Conservation (phyloP, 2,329 filamentous ascomycete species). For the Peltaster fructicola region DNA sequence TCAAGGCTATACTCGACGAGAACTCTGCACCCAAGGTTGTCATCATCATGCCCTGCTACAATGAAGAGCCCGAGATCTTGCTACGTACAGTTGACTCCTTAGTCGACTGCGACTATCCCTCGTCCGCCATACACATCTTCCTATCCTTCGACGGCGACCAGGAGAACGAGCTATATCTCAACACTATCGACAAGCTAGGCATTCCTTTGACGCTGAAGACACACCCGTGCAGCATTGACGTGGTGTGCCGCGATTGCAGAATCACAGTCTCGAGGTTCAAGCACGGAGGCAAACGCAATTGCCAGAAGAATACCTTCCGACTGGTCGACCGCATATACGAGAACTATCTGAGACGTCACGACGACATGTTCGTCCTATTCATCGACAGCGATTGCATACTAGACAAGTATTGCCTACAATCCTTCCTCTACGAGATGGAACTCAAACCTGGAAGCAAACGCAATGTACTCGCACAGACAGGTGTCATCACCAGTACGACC, state of each 20-base stretch:
- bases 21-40: conserved; percentile 80
- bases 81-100: conserved; percentile 79
- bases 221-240: conserved; percentile 81
- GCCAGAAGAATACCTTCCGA: conserved; percentile 82
- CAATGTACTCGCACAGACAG: conserved; percentile 95
- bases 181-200: conserved; percentile 68
- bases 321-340: conserved; percentile 87
- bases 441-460: conserved; percentile 78
- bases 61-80: conserved; percentile 70
- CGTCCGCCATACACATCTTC: conserved; percentile 84
- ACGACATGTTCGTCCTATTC: conserved; percentile 88
- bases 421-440: conserved; percentile 98
- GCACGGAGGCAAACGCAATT: conserved; percentile 84
- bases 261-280: conserved; percentile 85
- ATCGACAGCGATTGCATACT: conserved; percentile 96
- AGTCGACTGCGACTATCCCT: conserved; percentile 83
- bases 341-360: conserved; percentile 69
- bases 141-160: conserved; percentile 85
- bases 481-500: conserved; percentile 88
- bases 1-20: conserved; percentile 73
- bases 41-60: conserved; percentile 93
- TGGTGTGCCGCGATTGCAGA: conserved; percentile 63
- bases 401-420: conserved; percentile 80
- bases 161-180: conserved; percentile 75
- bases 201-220: conserved; percentile 58